Evolutionary conservation across 78 protist genomes (phyloP), one percentile per base, ranked within the genome.

Genomic region (Dictyostelium capitatum): DNA sequence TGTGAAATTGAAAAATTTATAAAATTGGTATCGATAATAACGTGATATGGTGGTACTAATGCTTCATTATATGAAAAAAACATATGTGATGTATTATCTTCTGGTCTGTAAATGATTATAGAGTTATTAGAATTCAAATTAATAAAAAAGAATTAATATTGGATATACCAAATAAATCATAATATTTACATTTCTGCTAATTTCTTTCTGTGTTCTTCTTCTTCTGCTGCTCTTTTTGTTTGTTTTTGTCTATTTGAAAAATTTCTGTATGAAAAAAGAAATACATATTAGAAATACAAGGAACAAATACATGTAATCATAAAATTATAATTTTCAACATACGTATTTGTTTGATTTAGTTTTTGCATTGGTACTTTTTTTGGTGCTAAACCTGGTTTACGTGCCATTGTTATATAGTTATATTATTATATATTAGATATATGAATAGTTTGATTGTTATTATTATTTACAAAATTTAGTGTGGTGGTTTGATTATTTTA

Each of bases 11-110:
- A 79, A 25, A 97, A 98, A 92, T 99, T 98, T 95, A 99, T 98
- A 91, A 99, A 99, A 97, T 99, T 99, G 30, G 99, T 99, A 72
- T 99, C 99, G 17, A 99, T 37, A 57, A 99, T 91, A 14, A 99
- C 82, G 91, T 96, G 97, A 92, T 98, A 99, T 10, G 99, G 99
- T 20, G 99, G 99, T 11, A 98, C 99, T 3, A 99, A 97, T 46
- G 96, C 69, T 23, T 65, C 51, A 97, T 99, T 99, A 97, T 97
- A 97, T 32, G 89, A 43, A 82, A 99, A 97, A 93, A 98, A 99
- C 92, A 99, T 94, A 17, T 95, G 84, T 6, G 98, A 89, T 56
- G 97, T 30, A 54, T 74, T 80, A 50, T 87, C 92, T 10, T 90
- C 95, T 51, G 95, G 95, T 59, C 95, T 90, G 37, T 43, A 62